A percentile compares a stretch with the other conserved stretches of the same genome.
These are phyloP conservation scores for Colletotrichum sp. DNA, from an alignment of 2,329 filamentous ascomycete genomes.

Conservation along the genomic window DNA sequence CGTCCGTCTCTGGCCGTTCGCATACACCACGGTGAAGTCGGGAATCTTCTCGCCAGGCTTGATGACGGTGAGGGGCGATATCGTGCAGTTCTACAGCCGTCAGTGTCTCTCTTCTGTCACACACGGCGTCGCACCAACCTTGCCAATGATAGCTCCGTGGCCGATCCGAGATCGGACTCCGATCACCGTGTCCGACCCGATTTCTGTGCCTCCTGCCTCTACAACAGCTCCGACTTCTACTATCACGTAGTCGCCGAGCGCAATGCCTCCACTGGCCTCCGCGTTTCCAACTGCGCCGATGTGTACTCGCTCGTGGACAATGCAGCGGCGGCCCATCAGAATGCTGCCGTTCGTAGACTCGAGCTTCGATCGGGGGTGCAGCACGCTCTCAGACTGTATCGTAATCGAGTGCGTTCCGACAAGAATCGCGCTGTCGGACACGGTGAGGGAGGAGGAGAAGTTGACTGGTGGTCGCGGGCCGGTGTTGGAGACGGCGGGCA, in stretches of 20 bases:
- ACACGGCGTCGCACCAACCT: conserved; percentile 43
- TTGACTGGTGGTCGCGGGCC: conserved; percentile 65
- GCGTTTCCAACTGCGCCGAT: conserved; percentile 51
- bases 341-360: conserved; percentile 81
- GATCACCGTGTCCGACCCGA: conserved; percentile 64
- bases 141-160: conserved; percentile 64
- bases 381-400: conserved; percentile 75
- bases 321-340: conserved; percentile 79
- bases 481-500: conserved; percentile 55
- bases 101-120: background rate
- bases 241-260: conserved; percentile 64
- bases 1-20: conserved; percentile 60
- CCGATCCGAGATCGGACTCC: conserved; percentile 66
- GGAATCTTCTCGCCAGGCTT: conserved; percentile 61
- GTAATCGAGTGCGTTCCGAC: conserved; percentile 79
- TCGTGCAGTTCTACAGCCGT: conserved; percentile 65
- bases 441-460: conserved; percentile 63
- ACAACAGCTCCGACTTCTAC: conserved; percentile 64
- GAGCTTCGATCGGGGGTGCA: conserved; percentile 86
- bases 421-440: conserved; percentile 66
- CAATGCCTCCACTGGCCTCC: conserved; percentile 50
- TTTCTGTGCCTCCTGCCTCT: conserved; percentile 65
- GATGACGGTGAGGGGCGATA: conserved; percentile 68
- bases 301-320: conserved; percentile 74
- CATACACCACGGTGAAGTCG: conserved; percentile 73